Conservation (phyloP, 768 basidiomycete genomes). For the Hericium rajendrae region DNA sequence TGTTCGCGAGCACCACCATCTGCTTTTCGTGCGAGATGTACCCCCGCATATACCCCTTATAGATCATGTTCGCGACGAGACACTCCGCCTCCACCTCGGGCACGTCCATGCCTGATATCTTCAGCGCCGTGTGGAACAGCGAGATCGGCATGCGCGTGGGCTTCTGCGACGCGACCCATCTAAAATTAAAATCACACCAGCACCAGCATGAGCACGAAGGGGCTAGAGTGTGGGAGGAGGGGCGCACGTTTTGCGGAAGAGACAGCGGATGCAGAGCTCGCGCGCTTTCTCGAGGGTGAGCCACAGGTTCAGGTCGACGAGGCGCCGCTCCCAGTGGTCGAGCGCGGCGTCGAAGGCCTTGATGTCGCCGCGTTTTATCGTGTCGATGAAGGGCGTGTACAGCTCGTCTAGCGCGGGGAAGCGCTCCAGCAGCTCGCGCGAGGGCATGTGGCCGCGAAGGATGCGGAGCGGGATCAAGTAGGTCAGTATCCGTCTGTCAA, state of each 20-base stretch:
- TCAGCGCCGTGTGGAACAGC: constrained; percentile 71
- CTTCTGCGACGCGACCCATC: constrained; percentile 74
- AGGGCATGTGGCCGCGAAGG: constrained; percentile 79
- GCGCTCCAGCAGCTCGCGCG: constrained; percentile 52
- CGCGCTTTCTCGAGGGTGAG: constrained; percentile 81
- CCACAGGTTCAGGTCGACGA: constrained; percentile 84
- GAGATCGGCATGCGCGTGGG: constrained; percentile 70
- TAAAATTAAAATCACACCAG: no score
- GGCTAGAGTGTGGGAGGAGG: neutral
- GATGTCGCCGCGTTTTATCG: constrained; percentile 72
- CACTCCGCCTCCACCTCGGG: constrained; percentile 84
- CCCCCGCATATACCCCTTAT: constrained; percentile 84
- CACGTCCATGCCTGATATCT: constrained; percentile 60
- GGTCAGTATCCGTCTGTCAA: constrained; percentile 71
- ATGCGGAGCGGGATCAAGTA: constrained; percentile 88
- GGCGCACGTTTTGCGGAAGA: constrained; percentile 71
- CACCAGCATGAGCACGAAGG: neutral
- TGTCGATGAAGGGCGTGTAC: constrained; percentile 71
- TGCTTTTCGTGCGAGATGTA: constrained; percentile 96
- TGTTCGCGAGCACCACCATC: constrained; percentile 81
- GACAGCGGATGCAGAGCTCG: constrained; percentile 74
- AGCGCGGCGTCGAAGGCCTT: constrained; percentile 74
- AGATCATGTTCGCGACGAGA: constrained; percentile 91
- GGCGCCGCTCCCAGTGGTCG: constrained; percentile 53
- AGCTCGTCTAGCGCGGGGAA: constrained; percentile 67